phyloP scores from a whole-genome alignment of 352 stramenopile genomes.

The Globisporangium mamillatum region DNA sequence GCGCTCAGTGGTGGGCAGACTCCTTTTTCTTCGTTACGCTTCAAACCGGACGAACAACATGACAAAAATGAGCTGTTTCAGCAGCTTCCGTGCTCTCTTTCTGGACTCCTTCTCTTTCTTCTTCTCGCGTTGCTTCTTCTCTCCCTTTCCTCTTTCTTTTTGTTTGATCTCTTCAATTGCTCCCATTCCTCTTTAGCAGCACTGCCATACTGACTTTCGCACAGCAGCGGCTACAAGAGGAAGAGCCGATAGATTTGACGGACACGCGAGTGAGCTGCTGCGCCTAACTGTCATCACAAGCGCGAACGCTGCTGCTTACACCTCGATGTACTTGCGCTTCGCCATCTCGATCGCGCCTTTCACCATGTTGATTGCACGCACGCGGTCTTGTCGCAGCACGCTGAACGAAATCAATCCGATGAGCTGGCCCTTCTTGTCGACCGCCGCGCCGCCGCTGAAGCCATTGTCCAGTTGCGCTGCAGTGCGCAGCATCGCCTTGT shows the following conservation, averaged over 20 bases:
- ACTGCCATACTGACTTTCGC: constrained; percentile 1
- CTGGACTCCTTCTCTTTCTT: constrained; percentile 4
- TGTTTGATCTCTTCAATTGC: neutral
- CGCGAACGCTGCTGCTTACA: constrained; percentile 24
- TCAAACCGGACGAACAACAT: constrained; percentile 17
- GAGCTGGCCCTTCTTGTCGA: constrained; percentile 85
- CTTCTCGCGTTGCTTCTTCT: neutral
- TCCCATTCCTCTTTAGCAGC: neutral
- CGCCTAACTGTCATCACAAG: neutral
- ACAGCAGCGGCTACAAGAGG: neutral
- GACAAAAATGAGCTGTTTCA: constrained; percentile 16
- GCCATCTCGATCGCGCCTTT: constrained; percentile 83
- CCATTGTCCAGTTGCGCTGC: constrained; percentile 84
- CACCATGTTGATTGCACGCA: constrained; percentile 88
- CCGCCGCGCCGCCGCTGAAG: constrained; percentile 79
- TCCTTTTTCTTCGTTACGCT: constrained; percentile 15
- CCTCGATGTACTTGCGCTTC: constrained; percentile 75
- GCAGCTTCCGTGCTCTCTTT: constrained; percentile 3
- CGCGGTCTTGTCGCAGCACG: constrained; percentile 79
- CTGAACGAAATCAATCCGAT: constrained; percentile 86
- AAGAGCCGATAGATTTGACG: neutral
- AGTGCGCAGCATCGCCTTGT: constrained; percentile 85
- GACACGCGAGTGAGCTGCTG: neutral
- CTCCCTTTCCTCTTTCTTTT: neutral
- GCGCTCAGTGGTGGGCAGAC: neutral